Evolutionary conservation across 306 rosid genomes (phyloP).

Genomic region (Prosopis cineraria): DNA sequence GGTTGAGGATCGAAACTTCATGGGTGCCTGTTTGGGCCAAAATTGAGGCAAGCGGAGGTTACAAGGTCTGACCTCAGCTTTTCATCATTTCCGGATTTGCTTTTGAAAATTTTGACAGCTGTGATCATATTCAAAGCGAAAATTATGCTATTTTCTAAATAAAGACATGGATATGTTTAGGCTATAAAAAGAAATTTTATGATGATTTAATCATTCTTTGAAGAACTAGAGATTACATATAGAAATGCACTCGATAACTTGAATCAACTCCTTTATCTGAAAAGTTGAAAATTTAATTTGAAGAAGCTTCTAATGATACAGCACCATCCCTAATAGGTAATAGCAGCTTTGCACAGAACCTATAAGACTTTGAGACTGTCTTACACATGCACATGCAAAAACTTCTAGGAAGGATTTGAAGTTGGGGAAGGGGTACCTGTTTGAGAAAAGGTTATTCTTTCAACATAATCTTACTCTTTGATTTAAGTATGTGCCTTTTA

Average conservation of each 20-base stretch:
- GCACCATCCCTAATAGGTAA: not conserved
- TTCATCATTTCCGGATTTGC: conserved; percentile 43
- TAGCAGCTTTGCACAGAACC: not conserved
- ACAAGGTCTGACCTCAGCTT: conserved; percentile 30
- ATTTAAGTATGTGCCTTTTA: not conserved
- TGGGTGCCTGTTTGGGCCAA: conserved; percentile 34
- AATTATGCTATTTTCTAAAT: not conserved
- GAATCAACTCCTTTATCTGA: too few species aligned
- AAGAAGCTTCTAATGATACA: not conserved
- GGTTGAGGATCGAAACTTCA: conserved; percentile 45
- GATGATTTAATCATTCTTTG: not conserved
- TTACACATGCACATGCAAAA: not conserved
- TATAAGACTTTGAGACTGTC: not conserved
- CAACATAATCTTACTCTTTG: conserved; percentile 31
- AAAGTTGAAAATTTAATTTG: too few species aligned
- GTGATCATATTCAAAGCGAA: conserved; percentile 30
- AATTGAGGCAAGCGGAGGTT: conserved; percentile 18
- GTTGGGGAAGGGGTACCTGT: conserved; percentile 34
- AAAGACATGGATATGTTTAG: conserved; percentile 1
- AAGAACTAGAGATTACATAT: not conserved
- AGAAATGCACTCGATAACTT: not conserved
- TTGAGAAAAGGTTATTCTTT: conserved; percentile 21
- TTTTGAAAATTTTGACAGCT: conserved; percentile 36
- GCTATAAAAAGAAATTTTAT: not conserved
- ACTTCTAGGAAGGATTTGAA: conserved; percentile 29